Percentiles rank a stretch among this genome's conserved stretches.
These are phyloP conservation scores for Trichoderma oligosporum DNA, from an alignment of 2,329 filamentous ascomycete genomes.

Conservation along the genomic window DNA sequence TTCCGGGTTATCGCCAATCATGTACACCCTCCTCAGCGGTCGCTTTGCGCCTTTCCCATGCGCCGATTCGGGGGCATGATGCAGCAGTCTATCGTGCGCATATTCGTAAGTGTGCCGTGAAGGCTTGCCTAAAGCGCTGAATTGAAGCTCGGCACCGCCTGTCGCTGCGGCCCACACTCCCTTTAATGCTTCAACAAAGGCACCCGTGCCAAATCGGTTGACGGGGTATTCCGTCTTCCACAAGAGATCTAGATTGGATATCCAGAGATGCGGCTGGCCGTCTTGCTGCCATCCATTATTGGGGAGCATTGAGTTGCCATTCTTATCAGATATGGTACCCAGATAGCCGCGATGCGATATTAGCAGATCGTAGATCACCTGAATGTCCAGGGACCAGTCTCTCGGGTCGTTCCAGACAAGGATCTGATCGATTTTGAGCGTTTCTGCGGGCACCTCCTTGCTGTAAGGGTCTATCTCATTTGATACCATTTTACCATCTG, in stretches of 20 bases:
- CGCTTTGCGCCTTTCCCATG: conserved; percentile 43
- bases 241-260: conserved; percentile 84
- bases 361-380: conserved; percentile 79
- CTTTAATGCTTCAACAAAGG: conserved; percentile 76
- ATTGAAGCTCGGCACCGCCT: conserved; percentile 55
- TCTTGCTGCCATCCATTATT: conserved; percentile 80
- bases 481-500: conserved; percentile 34
- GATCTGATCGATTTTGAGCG: conserved; percentile 79
- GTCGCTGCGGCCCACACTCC: conserved; percentile 77
- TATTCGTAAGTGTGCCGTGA: conserved; percentile 73
- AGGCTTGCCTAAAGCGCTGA: conserved; percentile 79
- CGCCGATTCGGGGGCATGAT: conserved; percentile 31
- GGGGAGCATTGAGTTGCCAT: conserved; percentile 60
- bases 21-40: conserved; percentile 74
- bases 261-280: conserved; percentile 75
- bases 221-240: conserved; percentile 85
- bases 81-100: conserved; percentile 68
- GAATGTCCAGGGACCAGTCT: conserved; percentile 89
- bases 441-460: conserved; percentile 35
- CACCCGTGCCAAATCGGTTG: conserved; percentile 85
- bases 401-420: conserved; percentile 94
- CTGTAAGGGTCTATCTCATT: conserved; percentile 33
- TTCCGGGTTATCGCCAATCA: conserved; percentile 88
- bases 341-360: conserved; percentile 74
- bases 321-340: conserved; percentile 73